A percentile compares a stretch with the other conserved stretches of the same genome.
phyloP scores from a whole-genome alignment of 2,329 filamentous ascomycete genomes.

The Hypoxylon rubiginosum region DNA sequence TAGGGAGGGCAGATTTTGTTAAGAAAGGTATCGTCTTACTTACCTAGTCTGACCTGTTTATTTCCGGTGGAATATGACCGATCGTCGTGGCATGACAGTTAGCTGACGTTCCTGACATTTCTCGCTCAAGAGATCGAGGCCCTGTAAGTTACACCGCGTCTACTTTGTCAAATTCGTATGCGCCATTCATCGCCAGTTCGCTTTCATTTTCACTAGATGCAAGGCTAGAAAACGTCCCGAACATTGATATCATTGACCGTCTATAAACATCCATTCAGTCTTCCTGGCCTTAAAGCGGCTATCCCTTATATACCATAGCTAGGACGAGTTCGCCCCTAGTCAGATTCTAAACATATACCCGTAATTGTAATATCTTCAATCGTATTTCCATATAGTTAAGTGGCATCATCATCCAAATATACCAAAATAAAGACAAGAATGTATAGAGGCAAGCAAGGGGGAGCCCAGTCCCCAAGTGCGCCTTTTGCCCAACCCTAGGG shows the following conservation, averaged over 20 bases:
- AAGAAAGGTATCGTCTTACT: constrained; percentile 77
- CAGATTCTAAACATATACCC: constrained; percentile 24
- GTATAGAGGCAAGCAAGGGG: constrained; percentile 9
- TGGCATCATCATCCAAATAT: constrained; percentile 17
- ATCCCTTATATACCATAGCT: constrained; percentile 30
- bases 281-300: constrained; percentile 13
- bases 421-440: constrained; percentile 29
- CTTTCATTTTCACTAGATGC: neutral
- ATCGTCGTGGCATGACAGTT: neutral
- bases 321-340: constrained; percentile 19
- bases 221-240: constrained; percentile 12
- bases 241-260: constrained; percentile 30
- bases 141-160: constrained; percentile 70
- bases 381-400: constrained; percentile 20
- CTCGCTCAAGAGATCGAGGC: constrained; percentile 82
- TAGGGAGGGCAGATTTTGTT: constrained; percentile 86
- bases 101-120: neutral
- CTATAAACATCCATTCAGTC: constrained; percentile 35
- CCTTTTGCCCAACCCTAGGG: constrained; percentile 22
- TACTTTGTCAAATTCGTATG: neutral
- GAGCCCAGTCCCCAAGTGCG: constrained; percentile 21
- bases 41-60: neutral
- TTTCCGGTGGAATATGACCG: neutral
- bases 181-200: neutral
- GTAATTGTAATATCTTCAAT: constrained; percentile 24